phyloP scores from a whole-genome alignment of 192 early-diverging fungal species.

The Rhizophagus clarus region DNA sequence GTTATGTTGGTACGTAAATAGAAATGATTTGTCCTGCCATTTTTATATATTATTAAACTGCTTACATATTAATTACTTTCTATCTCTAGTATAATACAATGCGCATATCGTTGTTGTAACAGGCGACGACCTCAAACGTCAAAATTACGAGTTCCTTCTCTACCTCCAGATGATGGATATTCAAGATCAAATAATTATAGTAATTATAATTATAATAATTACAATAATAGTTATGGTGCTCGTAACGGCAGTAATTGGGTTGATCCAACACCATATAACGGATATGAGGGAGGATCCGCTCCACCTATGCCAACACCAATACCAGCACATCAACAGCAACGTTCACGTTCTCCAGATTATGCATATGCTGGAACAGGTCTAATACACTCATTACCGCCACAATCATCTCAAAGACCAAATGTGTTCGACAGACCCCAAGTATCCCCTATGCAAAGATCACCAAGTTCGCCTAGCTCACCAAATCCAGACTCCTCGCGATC shows the following conservation, averaged over 20 bases:
- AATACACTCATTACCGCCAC: neutral
- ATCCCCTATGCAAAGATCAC: neutral
- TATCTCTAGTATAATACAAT: neutral
- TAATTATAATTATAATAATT: neutral
- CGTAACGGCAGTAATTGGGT: neutral
- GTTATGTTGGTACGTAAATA: conserved; percentile 32
- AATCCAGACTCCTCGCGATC: neutral
- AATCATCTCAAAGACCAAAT: neutral
- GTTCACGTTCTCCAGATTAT: conserved; percentile 1
- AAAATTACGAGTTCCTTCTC: neutral
- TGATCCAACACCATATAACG: conserved; percentile 23
- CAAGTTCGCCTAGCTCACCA: neutral
- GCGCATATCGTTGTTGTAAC: neutral
- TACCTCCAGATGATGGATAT: neutral
- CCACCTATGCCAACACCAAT: neutral
- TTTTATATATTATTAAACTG: neutral
- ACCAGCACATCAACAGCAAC: neutral
- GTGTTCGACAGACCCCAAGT: neutral
- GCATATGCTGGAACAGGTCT: neutral
- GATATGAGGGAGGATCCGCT: neutral
- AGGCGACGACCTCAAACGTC: neutral
- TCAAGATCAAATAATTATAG: neutral
- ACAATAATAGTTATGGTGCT: neutral
- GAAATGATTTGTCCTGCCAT: too few relatives aligned
- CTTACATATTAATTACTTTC: neutral